These are phyloP conservation scores for Venturia nashicola DNA, from an alignment of 2,329 filamentous ascomycete species.

Conservation along the genomic window DNA sequence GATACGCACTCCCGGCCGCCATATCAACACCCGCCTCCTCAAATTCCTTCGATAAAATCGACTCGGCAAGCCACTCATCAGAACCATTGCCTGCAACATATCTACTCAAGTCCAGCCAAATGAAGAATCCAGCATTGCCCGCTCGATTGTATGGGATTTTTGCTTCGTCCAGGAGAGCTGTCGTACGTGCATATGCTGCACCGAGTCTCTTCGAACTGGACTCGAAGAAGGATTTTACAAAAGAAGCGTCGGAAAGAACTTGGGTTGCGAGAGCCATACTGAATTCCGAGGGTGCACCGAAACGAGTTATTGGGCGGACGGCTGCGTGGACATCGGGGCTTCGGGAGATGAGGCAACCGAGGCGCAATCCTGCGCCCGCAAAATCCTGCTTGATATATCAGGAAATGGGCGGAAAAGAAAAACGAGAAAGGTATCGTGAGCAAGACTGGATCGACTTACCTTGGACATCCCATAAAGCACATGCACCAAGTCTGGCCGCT, in stretches of 20 bases:
- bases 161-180: slow-evolving; percentile 15
- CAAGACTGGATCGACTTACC: not conserved
- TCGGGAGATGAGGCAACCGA: slow-evolving; percentile 17
- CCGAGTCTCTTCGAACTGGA: slow-evolving; percentile 14
- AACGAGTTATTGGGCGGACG: slow-evolving; percentile 15
- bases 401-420: not conserved
- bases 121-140: slow-evolving; percentile 33
- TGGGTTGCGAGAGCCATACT: slow-evolving; percentile 20
- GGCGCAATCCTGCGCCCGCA: slow-evolving; percentile 20
- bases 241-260: slow-evolving; percentile 20
- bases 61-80: slow-evolving; percentile 24
- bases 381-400: slow-evolving; percentile 20
- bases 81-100: slow-evolving; percentile 20
- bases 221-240: slow-evolving; percentile 15
- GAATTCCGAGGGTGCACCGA: slow-evolving; percentile 18
- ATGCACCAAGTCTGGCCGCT: slow-evolving; percentile 17
- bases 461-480: slow-evolving; percentile 20
- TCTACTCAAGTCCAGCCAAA: slow-evolving; percentile 31
- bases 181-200: slow-evolving; percentile 13
- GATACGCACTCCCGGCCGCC: slow-evolving; percentile 35
- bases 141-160: slow-evolving; percentile 26
- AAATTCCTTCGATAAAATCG: slow-evolving; percentile 32
- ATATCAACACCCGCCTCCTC: slow-evolving; percentile 37
- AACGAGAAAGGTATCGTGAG: not conserved
- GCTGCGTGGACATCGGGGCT: slow-evolving; percentile 17